These are phyloP conservation scores for Yamadazyma philogaea DNA, from an alignment of 805 yeast species.

Conservation along the genomic window DNA sequence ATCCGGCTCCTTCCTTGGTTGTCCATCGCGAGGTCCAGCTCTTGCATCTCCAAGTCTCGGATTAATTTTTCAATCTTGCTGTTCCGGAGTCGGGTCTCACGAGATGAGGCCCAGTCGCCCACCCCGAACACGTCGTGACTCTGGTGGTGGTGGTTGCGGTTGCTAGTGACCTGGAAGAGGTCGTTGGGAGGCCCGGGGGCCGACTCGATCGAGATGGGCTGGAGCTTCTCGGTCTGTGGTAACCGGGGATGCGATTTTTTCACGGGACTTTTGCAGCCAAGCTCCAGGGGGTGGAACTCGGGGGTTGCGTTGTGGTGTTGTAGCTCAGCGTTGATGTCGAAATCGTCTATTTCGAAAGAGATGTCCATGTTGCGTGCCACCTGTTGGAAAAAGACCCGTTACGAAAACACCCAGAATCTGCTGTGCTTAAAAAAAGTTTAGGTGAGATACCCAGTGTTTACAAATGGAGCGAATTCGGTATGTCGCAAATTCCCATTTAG, in stretches of 20 bases:
- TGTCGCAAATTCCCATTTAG: constrained; percentile 4
- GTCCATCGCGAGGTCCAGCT: constrained; percentile 28
- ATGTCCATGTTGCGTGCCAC: constrained; percentile 1
- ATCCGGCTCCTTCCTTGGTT: constrained; percentile 34
- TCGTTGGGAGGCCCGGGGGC: constrained; percentile 3
- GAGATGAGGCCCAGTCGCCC: neutral
- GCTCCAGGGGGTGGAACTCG: neutral
- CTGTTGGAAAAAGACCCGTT: neutral
- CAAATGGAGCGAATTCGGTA: constrained; percentile 3
- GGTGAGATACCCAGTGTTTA: constrained; percentile 4
- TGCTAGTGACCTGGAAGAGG: constrained; percentile 16
- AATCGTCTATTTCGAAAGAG: constrained; percentile 3
- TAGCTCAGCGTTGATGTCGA: constrained; percentile 7
- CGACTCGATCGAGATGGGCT: neutral
- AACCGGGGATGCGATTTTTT: constrained; percentile 2
- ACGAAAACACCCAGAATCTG: neutral
- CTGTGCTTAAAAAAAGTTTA: constrained; percentile 1
- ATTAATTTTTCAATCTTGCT: constrained; percentile 39
- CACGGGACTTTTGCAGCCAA: constrained; percentile 4
- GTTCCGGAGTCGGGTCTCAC: constrained; percentile 22
- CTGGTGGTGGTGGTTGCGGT: constrained; percentile 3
- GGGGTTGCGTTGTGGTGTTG: neutral
- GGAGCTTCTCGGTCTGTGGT: constrained; percentile 2
- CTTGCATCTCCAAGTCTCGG: constrained; percentile 26
- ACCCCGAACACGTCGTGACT: constrained; percentile 7